Conservation (phyloP, 140 eudicot genomes). For the Cichorium intybus region DNA sequence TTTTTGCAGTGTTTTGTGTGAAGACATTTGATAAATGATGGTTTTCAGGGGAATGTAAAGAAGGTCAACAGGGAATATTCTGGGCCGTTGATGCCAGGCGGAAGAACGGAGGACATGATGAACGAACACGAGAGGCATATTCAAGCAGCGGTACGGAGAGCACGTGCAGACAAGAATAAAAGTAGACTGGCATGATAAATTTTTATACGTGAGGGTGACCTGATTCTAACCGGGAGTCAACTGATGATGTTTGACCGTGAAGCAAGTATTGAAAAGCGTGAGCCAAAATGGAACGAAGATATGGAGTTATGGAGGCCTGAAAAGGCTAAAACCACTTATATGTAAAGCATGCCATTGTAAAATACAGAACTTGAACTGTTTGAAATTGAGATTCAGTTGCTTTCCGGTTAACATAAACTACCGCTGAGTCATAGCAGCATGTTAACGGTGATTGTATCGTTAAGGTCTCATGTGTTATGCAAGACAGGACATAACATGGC, state of each 20-base stretch:
- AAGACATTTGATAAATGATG: conserved; percentile 8
- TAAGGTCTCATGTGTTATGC: neutral
- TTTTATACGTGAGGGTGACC: neutral
- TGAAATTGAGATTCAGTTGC: conserved; percentile 1
- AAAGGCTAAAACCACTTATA: conserved; percentile 20
- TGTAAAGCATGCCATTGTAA: conserved; percentile 23
- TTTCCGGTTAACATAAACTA: conserved; percentile 7
- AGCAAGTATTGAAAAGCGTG: conserved; percentile 13
- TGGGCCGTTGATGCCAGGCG: conserved; percentile 72
- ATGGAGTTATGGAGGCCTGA: conserved; percentile 7
- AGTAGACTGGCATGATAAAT: conserved; percentile 21
- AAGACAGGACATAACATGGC: neutral
- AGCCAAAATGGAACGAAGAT: neutral
- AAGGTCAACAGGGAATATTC: conserved; percentile 63
- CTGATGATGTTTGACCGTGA: conserved; percentile 12
- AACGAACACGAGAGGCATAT: conserved; percentile 73
- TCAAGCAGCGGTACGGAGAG: conserved; percentile 75
- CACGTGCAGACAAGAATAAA: conserved; percentile 53
- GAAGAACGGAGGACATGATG: conserved; percentile 79
- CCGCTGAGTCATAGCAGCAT: neutral
- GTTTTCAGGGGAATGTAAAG: conserved; percentile 44
- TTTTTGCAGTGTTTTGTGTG: neutral
- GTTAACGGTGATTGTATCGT: conserved; percentile 8
- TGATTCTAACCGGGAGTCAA: conserved; percentile 5
- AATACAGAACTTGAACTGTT: conserved; percentile 2